Evolutionary conservation across 441 rosid genomes (phyloP), one percentile per base, ranked within the genome.

Genomic region (Macaranga tanarius): DNA sequence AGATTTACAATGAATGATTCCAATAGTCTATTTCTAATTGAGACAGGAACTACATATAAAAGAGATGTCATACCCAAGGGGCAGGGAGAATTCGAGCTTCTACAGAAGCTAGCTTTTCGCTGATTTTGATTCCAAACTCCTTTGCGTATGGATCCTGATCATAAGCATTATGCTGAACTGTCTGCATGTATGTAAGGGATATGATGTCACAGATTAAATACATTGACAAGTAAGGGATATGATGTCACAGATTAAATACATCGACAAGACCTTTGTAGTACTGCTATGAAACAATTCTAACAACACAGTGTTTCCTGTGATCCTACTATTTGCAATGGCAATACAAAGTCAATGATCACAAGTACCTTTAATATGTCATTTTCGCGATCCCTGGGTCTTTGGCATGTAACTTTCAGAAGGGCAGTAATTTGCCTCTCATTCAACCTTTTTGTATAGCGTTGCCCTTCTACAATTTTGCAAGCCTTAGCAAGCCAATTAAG

Each of bases 11-110:
- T 54, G 62, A 74, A 59, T 13, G 69, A 34, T 17, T 54, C 8
- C 15, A n/a, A 69, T 48, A 23, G 23, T 40, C 48, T 23, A 26
- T 34, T 31, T 38, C 40, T 17, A 17, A 56, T 54, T 47, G 44
- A 55, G 28, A 56, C 31, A 50, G 9, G 63, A 52, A 42, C 15
- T 23, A 7, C 6, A 28, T 61, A 72, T 38, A n/a, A 44, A 23
- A 28, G 58, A 28, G 31, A 68, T 45, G 15, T 22, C 47, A 74
- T 91, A 95, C 99, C 99, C 98, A 91, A 22, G 99, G 98, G 15
- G 99, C 93, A 77, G 99, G 99, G 67, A 95, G 97, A 79, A 95
- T 92, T 42, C 99, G 85, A 65, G 99, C 99, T 73, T 95, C 99
- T 13, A 95, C 95, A 59, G 95, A 89, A 42, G 98, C 95, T 74